Evolutionary conservation across 2,329 filamentous ascomycete species (phyloP).

Genomic region (Talaromyces sp.): DNA sequence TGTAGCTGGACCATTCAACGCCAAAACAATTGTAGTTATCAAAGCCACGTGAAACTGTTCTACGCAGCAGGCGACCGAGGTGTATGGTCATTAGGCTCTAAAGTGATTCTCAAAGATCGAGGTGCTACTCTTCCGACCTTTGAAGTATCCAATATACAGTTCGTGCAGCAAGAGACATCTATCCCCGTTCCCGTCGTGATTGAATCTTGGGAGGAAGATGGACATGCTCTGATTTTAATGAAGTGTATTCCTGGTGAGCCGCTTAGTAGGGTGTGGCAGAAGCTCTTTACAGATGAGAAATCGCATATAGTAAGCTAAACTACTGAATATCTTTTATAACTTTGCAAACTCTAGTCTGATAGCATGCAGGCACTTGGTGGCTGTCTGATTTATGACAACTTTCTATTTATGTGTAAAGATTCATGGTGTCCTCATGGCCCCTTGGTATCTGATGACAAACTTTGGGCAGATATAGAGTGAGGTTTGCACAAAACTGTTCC

Average conservation of each 20-base stretch:
- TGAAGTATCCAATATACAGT: slow-evolving; percentile 18
- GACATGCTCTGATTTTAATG: slow-evolving; percentile 14
- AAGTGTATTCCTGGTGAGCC: slow-evolving; percentile 18
- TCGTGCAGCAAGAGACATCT: slow-evolving; percentile 20
- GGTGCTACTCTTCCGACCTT: slow-evolving; percentile 9
- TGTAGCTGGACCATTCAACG: slow-evolving; percentile 20
- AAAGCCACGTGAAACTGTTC: slow-evolving; percentile 21
- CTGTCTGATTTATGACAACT: slow-evolving; percentile 13
- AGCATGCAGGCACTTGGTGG: slow-evolving; percentile 16
- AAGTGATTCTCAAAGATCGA: slow-evolving; percentile 26
- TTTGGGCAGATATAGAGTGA: slow-evolving; percentile 14
- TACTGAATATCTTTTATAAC: slow-evolving; percentile 19
- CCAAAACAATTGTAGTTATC: slow-evolving; percentile 15
- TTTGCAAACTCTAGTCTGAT: slow-evolving; percentile 17
- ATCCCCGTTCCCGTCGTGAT: slow-evolving; percentile 21
- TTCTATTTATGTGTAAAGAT: slow-evolving; percentile 11
- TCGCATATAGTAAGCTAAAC: slow-evolving; percentile 22
- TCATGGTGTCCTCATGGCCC: background rate
- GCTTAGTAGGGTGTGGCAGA: slow-evolving; percentile 17
- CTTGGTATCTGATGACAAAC: slow-evolving; percentile 15
- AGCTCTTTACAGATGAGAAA: slow-evolving; percentile 17
- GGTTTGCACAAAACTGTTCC: slow-evolving; percentile 9
- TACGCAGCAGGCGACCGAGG: slow-evolving; percentile 24
- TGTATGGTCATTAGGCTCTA: slow-evolving; percentile 27
- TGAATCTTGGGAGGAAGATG: slow-evolving; percentile 19